Evolutionary conservation across 345 rosid genomes (phyloP).

Genomic region (Stellera chamaejasme): DNA sequence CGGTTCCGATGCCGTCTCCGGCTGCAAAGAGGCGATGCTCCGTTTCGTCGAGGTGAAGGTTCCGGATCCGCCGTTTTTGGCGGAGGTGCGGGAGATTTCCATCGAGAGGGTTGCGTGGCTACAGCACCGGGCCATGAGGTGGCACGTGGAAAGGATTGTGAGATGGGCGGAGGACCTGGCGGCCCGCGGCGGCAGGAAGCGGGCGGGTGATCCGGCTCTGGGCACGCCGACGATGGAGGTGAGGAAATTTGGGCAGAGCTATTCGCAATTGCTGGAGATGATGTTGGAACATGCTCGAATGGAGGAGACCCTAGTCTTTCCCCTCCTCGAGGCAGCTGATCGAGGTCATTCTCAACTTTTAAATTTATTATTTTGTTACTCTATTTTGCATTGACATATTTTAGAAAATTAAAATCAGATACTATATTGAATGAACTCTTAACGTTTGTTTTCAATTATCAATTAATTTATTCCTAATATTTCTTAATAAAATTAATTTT

Average conservation of each 20-base stretch:
- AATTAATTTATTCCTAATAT: too few relatives aligned
- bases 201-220: constrained; percentile 41
- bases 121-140: constrained; percentile 49
- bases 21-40: constrained; percentile 35
- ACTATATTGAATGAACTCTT: too few relatives aligned
- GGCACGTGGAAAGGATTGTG: constrained; percentile 59
- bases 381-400: not conserved
- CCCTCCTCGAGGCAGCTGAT: constrained; percentile 53
- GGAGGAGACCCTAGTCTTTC: constrained; percentile 71
- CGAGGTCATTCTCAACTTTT: constrained; percentile 27
- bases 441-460: too few relatives aligned
- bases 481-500: too few relatives aligned
- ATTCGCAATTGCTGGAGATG: constrained; percentile 45
- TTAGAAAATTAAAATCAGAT: not conserved
- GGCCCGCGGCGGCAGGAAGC: constrained; percentile 42
- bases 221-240: constrained; percentile 70
- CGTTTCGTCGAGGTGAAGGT: constrained; percentile 42
- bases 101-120: constrained; percentile 33
- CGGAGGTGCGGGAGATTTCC: constrained; percentile 33
- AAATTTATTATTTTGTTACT: too few relatives aligned
- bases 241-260: constrained; percentile 44
- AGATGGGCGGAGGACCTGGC: constrained; percentile 65
- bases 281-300: constrained; percentile 76
- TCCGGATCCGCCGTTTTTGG: constrained; percentile 38
- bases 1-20: constrained; percentile 41